A percentile compares a stretch with the other conserved stretches of the same genome.
phyloP scores from a whole-genome alignment of 2,329 filamentous ascomycete genomes.

The Sordariomycetes sp. region DNA sequence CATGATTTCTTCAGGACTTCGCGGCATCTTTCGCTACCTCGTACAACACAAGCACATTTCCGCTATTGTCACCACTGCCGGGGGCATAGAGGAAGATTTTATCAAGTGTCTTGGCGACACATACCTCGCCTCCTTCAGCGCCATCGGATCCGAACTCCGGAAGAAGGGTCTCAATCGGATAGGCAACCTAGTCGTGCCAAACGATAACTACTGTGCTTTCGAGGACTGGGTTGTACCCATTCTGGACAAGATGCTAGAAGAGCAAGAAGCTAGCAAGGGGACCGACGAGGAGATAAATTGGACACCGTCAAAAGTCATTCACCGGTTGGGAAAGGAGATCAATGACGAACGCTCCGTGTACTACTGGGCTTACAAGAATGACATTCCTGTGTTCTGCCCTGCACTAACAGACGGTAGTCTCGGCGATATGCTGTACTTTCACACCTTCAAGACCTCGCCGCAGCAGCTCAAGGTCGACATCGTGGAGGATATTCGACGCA shows the following conservation, averaged over 20 bases:
- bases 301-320: constrained; percentile 91
- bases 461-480: constrained; percentile 78
- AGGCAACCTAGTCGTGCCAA: constrained; percentile 90
- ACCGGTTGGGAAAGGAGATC: constrained; percentile 85
- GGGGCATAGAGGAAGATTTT: constrained; percentile 92
- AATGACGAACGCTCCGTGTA: constrained; percentile 86
- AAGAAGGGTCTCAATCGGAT: constrained; percentile 88
- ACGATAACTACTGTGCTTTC: constrained; percentile 91
- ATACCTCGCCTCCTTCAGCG: constrained; percentile 80
- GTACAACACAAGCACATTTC: constrained; percentile 90
- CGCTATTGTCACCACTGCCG: constrained; percentile 88
- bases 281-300: constrained; percentile 66
- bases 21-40: constrained; percentile 85
- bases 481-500: constrained; percentile 82
- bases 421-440: constrained; percentile 98
- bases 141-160: constrained; percentile 67
- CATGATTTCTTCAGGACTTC: constrained; percentile 88
- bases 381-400: constrained; percentile 95
- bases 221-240: constrained; percentile 98
- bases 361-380: constrained; percentile 96
- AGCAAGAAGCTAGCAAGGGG: constrained; percentile 74
- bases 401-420: constrained; percentile 91
- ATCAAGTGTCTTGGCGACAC: constrained; percentile 97
- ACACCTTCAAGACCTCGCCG: constrained; percentile 86
- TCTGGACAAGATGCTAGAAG: constrained; percentile 84